Percentiles rank a stretch among this genome's conserved stretches.
phyloP scores from a whole-genome alignment of 805 yeast species.

The Starmera pachycereana region DNA sequence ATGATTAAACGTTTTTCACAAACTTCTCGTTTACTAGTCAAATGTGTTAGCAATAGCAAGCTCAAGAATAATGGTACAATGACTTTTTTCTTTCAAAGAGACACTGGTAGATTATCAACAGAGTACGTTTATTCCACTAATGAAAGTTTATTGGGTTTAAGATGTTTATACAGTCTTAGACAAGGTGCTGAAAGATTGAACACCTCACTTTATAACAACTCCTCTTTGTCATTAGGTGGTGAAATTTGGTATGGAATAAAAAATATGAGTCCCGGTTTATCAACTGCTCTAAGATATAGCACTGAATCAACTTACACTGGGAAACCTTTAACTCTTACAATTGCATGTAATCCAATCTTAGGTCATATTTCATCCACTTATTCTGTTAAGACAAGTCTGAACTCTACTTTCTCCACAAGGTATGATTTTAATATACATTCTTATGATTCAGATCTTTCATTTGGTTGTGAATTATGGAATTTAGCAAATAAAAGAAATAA shows the following conservation, averaged over 20 bases:
- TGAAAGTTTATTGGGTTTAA: constrained; percentile 73
- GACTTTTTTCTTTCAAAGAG: constrained; percentile 63
- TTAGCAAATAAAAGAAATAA: too few relatives aligned
- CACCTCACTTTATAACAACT: constrained; percentile 41
- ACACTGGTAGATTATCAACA: constrained; percentile 49
- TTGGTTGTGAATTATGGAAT: constrained; percentile 82
- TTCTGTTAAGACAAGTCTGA: constrained; percentile 67
- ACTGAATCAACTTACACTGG: constrained; percentile 82
- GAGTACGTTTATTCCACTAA: constrained; percentile 78
- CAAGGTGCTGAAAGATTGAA: constrained; percentile 27
- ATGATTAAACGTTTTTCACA: constrained; percentile 50
- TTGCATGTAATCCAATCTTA: constrained; percentile 79
- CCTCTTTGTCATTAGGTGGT: constrained; percentile 66
- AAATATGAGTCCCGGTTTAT: constrained; percentile 82
- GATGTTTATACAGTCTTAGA: constrained; percentile 61
- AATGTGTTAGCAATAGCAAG: constrained; percentile 63
- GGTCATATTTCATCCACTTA: constrained; percentile 87
- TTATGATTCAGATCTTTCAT: constrained; percentile 72
- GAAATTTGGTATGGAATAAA: constrained; percentile 84
- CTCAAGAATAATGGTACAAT: constrained; percentile 43
- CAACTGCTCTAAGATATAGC: constrained; percentile 76
- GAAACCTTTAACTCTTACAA: constrained; percentile 79
- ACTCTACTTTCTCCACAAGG: constrained; percentile 69
- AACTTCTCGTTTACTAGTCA: constrained; percentile 54
- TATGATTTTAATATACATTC: constrained; percentile 89